Evolutionary conservation across 2,329 filamentous ascomycete genomes (phyloP), one percentile per base, ranked within the genome.

Genomic region (Hypoxylon sp.): DNA sequence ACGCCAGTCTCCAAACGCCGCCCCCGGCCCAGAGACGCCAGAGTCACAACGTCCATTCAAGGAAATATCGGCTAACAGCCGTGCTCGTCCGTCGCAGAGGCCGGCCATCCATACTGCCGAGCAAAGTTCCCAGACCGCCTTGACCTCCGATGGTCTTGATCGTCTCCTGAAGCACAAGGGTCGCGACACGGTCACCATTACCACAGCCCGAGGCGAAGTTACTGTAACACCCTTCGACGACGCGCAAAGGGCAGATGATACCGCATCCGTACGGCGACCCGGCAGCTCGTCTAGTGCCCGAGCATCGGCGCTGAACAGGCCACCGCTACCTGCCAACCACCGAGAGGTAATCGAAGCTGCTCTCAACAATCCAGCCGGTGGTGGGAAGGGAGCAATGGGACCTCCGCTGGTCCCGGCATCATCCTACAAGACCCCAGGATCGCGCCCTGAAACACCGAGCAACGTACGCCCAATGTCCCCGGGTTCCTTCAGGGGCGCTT

Each of bases 321-420:
- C 92, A 31, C 92, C 92, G 26, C 80, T 97, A 56, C 94, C 93
- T 35, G 67, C 80, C 10, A 93, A 97, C 72, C 92, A 97, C 73
- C 90, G 86, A 66, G 86, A 95, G 75, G 88, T 84, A 55, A 97
- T 97, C 66, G 88, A 94, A 68, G 91, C 91, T 45, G 91, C 90
- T 33, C 88, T 86, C 60, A 80, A 82, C 23, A 77, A 78, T 18
- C 86, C 85, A 4, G 76, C 81, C 60, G 68, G 82, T 70, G 72
- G 79, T 67, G 71, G 70, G 33, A 77, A 74, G 65, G 77, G 75
- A 31, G 74, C 67, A 15, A 97, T 97, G 93, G 92, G 89, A 2
- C 94, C 94, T 43, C 94, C 94, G n/a, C 74, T 86, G 37, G 82
- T 90, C 67, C 91, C 93, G 26, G 91, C 92, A 43, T 96, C 92